Evolutionary conservation across 345 rosid species (phyloP).

Genomic region (Corchorus olitorius): DNA sequence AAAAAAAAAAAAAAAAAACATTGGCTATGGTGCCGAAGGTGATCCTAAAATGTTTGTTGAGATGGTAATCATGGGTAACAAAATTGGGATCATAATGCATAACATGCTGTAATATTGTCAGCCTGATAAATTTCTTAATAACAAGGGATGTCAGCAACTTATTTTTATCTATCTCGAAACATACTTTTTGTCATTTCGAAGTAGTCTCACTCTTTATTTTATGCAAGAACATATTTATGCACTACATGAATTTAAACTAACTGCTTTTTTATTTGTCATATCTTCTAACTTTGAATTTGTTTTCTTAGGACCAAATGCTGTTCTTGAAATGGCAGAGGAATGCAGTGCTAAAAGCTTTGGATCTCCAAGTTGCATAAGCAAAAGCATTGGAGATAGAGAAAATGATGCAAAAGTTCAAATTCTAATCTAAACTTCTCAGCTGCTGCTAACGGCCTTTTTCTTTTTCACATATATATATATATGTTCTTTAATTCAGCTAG

Average conservation of each 20-base stretch:
- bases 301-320: neutral
- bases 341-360: neutral
- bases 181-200: neutral
- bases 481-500: neutral
- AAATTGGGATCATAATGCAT: neutral
- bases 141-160: neutral
- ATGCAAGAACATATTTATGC: neutral
- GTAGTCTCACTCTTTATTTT: neutral
- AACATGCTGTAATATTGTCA: neutral
- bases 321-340: slow-evolving; percentile 7
- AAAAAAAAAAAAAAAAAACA: neutral
- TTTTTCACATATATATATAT: neutral
- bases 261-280: neutral
- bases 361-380: neutral
- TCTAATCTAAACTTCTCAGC: neutral
- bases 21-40: neutral
- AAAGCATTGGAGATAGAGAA: neutral
- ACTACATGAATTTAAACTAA: neutral
- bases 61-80: neutral
- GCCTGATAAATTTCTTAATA: neutral
- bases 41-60: neutral
- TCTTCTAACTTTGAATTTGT: neutral
- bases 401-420: neutral
- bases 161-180: neutral
- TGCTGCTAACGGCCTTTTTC: neutral